These are phyloP conservation scores for Brettanomyces anomalus DNA, from an alignment of 805 yeast species.

Conservation along the genomic window DNA sequence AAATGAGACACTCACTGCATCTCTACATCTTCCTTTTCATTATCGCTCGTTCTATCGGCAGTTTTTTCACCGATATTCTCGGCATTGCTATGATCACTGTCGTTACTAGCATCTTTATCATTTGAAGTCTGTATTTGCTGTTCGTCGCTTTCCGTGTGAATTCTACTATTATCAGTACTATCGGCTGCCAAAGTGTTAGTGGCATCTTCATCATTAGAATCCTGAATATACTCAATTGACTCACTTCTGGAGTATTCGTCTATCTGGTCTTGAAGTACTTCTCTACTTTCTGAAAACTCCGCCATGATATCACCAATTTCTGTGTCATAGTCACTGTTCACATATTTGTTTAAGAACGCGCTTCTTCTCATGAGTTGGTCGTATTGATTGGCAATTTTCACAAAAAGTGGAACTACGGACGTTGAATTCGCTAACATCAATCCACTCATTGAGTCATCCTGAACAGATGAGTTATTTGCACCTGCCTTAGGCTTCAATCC, in stretches of 20 bases:
- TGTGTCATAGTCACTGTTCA: slow-evolving; percentile 34
- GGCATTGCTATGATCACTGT: no score
- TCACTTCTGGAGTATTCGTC: slow-evolving; percentile 39
- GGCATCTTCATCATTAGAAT: slow-evolving; percentile 21
- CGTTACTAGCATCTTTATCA: no score
- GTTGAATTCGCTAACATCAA: slow-evolving; percentile 80
- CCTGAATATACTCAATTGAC: slow-evolving; percentile 36
- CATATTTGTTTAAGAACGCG: slow-evolving; percentile 79
- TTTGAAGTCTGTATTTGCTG: no score
- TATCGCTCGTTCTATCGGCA: no score
- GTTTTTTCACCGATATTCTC: no score
- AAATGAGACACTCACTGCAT: no score
- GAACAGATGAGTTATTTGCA: neutral
- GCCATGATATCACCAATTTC: slow-evolving; percentile 39
- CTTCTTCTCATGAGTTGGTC: slow-evolving; percentile 70
- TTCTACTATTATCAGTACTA: no score
- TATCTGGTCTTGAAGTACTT: slow-evolving; percentile 34
- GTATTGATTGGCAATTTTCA: slow-evolving; percentile 63
- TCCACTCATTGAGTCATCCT: slow-evolving; percentile 53
- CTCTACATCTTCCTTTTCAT: no score
- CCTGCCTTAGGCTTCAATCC: slow-evolving; percentile 51
- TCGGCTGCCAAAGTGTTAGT: neutral
- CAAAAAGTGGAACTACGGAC: slow-evolving; percentile 57
- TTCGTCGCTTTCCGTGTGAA: no score
- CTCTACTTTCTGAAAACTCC: slow-evolving; percentile 40